Conservation (phyloP, 352 stramenopile genomes). For the Phytophthora meadii region DNA sequence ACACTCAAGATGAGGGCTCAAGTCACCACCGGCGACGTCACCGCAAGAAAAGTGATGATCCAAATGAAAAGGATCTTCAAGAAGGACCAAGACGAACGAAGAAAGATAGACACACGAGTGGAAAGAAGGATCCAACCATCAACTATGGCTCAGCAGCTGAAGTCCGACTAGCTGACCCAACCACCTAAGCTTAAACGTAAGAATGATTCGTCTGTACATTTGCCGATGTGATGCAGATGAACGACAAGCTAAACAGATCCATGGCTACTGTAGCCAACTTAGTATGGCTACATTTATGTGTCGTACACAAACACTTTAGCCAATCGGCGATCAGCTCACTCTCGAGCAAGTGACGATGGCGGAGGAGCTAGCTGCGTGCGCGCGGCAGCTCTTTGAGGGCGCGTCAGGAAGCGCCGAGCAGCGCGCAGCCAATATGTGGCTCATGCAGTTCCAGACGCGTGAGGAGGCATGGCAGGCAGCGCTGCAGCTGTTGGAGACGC, state of each 20-base stretch:
- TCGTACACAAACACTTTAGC: not conserved
- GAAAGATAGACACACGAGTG: constrained; percentile 27
- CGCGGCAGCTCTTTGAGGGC: constrained; percentile 74
- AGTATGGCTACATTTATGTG: not conserved
- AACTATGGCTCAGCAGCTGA: constrained; percentile 11
- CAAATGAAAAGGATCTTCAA: constrained; percentile 22
- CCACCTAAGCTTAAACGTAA: constrained; percentile 1
- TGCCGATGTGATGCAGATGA: too few species aligned
- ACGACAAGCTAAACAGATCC: too few species aligned
- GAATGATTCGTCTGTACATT: too few species aligned
- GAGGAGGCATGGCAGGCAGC: constrained; percentile 65
- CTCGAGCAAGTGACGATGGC: constrained; percentile 34
- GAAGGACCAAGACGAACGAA: constrained; percentile 18
- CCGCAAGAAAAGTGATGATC: constrained; percentile 19
- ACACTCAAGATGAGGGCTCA: constrained; percentile 3
- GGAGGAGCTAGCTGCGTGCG: constrained; percentile 63
- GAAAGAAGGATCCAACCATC: not conserved
- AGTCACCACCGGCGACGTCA: constrained; percentile 11
- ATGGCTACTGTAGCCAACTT: too few species aligned
- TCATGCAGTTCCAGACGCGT: constrained; percentile 67
- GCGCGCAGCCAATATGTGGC: constrained; percentile 68
- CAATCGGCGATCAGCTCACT: constrained; percentile 6
- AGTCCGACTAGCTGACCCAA: constrained; percentile 25
- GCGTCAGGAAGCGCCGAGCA: constrained; percentile 59
- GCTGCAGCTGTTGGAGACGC: constrained; percentile 59